A percentile compares a stretch with the other conserved stretches of the same genome.
phyloP scores from a whole-genome alignment of 768 basidiomycete genomes.

The Collybia sp. region DNA sequence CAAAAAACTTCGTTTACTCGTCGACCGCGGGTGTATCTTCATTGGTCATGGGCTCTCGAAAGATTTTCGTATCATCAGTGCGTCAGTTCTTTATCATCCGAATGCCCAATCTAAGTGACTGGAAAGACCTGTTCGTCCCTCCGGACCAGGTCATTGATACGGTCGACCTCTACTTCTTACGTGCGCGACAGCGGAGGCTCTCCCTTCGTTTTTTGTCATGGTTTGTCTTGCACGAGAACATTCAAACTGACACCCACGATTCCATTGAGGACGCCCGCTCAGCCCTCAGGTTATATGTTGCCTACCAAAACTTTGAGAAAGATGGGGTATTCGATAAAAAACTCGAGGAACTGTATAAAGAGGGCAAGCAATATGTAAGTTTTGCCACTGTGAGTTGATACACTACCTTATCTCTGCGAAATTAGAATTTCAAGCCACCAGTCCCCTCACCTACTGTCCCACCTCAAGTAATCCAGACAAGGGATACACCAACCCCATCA shows the following conservation, averaged over 20 bases:
- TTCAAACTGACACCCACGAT: slow-evolving; percentile 93
- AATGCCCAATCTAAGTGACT: slow-evolving; percentile 1
- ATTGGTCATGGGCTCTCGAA: slow-evolving; percentile 96
- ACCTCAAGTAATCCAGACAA: not conserved
- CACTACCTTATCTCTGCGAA: slow-evolving; percentile 1
- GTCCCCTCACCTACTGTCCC: not conserved
- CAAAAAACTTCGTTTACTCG: slow-evolving; percentile 90
- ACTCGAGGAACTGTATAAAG: slow-evolving; percentile 79
- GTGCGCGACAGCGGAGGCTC: slow-evolving; percentile 76
- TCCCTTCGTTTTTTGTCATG: slow-evolving; percentile 92
- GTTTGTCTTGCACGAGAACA: slow-evolving; percentile 88
- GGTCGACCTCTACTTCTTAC: slow-evolving; percentile 91
- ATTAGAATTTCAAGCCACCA: not conserved
- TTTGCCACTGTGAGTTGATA: not conserved
- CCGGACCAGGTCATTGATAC: slow-evolving; percentile 96
- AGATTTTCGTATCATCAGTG: slow-evolving; percentile 98
- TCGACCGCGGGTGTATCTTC: slow-evolving; percentile 94
- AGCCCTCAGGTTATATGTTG: slow-evolving; percentile 81
- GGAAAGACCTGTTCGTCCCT: slow-evolving; percentile 88
- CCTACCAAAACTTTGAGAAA: slow-evolving; percentile 72
- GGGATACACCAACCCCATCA: not conserved
- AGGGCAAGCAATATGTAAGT: slow-evolving; percentile 70
- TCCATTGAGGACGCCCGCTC: slow-evolving; percentile 97
- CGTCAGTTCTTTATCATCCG: slow-evolving; percentile 20
- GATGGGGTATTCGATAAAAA: slow-evolving; percentile 80